A percentile compares a stretch with the other conserved stretches of the same genome.
Conservation (phyloP, 192 early-diverging fungal species). For the Gonapodya prolifera region DNA sequence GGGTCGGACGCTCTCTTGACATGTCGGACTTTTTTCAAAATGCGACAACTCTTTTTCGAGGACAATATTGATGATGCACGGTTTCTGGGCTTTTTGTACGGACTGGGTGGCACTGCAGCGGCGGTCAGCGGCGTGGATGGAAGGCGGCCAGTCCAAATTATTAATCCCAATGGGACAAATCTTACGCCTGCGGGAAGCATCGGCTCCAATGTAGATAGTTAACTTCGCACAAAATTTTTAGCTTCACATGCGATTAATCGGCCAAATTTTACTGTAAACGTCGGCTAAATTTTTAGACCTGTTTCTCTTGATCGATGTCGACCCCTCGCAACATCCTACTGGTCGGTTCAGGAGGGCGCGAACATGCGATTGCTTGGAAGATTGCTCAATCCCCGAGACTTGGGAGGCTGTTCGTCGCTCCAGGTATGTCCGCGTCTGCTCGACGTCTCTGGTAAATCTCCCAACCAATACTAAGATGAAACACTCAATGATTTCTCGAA, state of each 20-base stretch:
- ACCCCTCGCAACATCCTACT: slow-evolving; percentile 42
- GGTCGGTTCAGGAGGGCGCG: slow-evolving; percentile 89
- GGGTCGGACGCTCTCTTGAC: slow-evolving; percentile 95
- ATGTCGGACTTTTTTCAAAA: slow-evolving; percentile 94
- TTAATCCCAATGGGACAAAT: not conserved
- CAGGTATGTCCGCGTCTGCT: slow-evolving; percentile 40
- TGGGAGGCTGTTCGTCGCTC: slow-evolving; percentile 76
- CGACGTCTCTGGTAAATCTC: not conserved
- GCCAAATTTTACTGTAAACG: too few relatives aligned
- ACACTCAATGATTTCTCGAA: not conserved
- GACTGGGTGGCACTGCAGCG: slow-evolving; percentile 8
- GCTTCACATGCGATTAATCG: too few relatives aligned
- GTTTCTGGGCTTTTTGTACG: slow-evolving; percentile 60
- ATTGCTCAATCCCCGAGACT: slow-evolving; percentile 68
- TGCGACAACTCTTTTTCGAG: slow-evolving; percentile 94
- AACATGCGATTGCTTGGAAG: slow-evolving; percentile 90
- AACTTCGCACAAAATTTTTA: too few relatives aligned
- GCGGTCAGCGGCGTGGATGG: not conserved
- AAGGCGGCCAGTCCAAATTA: not conserved
- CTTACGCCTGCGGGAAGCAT: not conserved
- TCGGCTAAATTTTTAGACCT: too few relatives aligned
- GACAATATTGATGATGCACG: slow-evolving; percentile 87
- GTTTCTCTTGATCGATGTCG: too few relatives aligned
- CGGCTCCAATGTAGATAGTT: too few relatives aligned
- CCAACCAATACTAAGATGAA: not conserved